Conservation (phyloP, 2,329 filamentous ascomycete genomes). For the Lecanicillium sp. region DNA sequence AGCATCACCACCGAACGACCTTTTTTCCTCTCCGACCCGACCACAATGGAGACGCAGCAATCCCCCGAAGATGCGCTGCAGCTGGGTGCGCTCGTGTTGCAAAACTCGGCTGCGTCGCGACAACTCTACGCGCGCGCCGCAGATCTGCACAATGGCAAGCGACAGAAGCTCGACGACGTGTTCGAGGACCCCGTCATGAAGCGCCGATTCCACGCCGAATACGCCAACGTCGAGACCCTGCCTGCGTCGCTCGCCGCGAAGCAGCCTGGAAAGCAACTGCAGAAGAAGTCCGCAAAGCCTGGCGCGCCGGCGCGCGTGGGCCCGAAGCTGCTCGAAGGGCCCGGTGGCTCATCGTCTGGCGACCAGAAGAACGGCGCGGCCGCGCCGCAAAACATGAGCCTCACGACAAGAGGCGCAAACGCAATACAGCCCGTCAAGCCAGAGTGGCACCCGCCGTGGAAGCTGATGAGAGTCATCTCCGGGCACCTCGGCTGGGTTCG, state of each 20-base stretch:
- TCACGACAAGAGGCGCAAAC: constrained; percentile 21
- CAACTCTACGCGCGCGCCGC: constrained; percentile 22
- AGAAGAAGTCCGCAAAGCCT: constrained; percentile 40
- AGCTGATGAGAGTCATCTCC: constrained; percentile 94
- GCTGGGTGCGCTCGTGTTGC: constrained; percentile 24
- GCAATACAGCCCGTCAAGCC: constrained; percentile 53
- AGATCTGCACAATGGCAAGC: constrained; percentile 22
- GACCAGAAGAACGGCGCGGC: constrained; percentile 16
- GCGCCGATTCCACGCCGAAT: constrained; percentile 61
- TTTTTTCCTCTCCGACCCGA: background rate
- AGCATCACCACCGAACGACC: constrained; percentile 6
- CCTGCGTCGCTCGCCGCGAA: constrained; percentile 74
- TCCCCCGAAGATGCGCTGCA: constrained; percentile 23
- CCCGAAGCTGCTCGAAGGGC: constrained; percentile 32
- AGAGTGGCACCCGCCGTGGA: constrained; percentile 97
- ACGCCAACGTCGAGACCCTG: constrained; percentile 67
- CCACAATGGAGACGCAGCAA: constrained; percentile 26
- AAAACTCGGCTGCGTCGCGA: constrained; percentile 25
- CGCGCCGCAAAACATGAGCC: constrained; percentile 20
- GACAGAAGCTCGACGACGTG: constrained; percentile 29
- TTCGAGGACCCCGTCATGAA: constrained; percentile 26
- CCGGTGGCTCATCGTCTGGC: constrained; percentile 31
- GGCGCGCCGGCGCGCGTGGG: constrained; percentile 22
- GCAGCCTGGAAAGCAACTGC: constrained; percentile 46
- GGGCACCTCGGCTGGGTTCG: constrained; percentile 95